Evolutionary conservation across 2,329 filamentous ascomycete species (phyloP).

Genomic region (Penicillium sp.): DNA sequence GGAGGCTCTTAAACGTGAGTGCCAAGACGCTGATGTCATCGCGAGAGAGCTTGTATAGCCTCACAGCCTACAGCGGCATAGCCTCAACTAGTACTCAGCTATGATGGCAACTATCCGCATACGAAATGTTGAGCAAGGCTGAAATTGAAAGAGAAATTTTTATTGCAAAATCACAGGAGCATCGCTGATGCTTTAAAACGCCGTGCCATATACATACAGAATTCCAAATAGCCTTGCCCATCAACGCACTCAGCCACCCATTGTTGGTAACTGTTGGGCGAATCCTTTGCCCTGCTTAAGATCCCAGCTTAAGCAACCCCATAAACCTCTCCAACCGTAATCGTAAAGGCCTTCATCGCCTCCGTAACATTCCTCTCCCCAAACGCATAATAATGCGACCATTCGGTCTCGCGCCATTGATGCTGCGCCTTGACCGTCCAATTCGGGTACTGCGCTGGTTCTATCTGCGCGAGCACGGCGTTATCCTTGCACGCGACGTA

Average conservation of each 20-base stretch:
- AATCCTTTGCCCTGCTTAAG: background rate
- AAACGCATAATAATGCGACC: slow-evolving; percentile 25
- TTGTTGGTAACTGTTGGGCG: background rate
- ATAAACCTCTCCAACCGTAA: slow-evolving; percentile 30
- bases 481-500: slow-evolving; percentile 29
- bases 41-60: background rate
- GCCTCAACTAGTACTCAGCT: background rate
- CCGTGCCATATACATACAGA: background rate
- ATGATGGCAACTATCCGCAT: background rate
- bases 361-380: slow-evolving; percentile 32
- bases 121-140: background rate
- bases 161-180: background rate
- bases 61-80: background rate
- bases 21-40: slow-evolving; percentile 12
- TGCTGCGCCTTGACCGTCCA: slow-evolving; percentile 38
- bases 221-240: background rate
- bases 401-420: slow-evolving; percentile 27
- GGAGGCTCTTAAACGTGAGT: background rate
- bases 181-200: background rate
- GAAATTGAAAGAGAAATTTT: background rate
- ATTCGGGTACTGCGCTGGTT: slow-evolving; percentile 22
- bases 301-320: slow-evolving; percentile 30
- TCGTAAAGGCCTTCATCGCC: slow-evolving; percentile 25
- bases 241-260: background rate
- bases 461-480: slow-evolving; percentile 29